Evolutionary conservation across 2,329 filamentous ascomycete species (phyloP).

Genomic region (Apiospora saccharicola): DNA sequence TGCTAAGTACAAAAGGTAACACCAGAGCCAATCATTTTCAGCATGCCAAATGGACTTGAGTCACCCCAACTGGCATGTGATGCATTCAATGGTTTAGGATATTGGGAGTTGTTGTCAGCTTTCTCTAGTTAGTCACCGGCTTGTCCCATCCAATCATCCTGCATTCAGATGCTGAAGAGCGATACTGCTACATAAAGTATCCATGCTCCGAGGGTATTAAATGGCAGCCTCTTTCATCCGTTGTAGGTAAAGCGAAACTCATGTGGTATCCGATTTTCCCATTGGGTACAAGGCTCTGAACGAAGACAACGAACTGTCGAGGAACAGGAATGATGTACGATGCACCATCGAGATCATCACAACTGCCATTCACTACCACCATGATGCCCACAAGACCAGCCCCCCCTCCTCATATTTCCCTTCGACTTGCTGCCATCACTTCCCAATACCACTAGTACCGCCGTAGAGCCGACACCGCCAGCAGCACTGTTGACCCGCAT

Average conservation of each 20-base stretch:
- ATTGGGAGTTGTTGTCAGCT: too few species aligned
- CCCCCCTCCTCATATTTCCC: conserved; percentile 1
- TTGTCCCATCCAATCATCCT: neutral
- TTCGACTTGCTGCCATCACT: neutral
- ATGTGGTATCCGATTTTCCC: too few species aligned
- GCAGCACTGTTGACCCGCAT: neutral
- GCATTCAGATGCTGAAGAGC: neutral
- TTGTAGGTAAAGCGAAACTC: too few species aligned
- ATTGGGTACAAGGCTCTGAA: too few species aligned
- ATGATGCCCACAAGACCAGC: neutral
- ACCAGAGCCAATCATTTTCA: neutral
- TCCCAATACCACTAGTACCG: too few species aligned
- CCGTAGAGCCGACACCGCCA: neutral
- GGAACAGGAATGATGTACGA: too few species aligned
- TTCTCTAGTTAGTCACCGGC: neutral
- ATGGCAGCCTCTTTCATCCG: too few species aligned
- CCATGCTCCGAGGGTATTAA: too few species aligned
- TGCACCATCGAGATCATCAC: neutral
- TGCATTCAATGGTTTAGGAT: neutral
- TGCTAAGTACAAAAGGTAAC: neutral
- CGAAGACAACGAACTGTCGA: neutral
- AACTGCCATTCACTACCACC: neutral
- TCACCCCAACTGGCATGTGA: neutral
- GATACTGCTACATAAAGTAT: neutral
- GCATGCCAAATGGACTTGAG: neutral